Conservation (phyloP, 2,329 filamentous ascomycete species). For the Monosporascus ibericus region DNA sequence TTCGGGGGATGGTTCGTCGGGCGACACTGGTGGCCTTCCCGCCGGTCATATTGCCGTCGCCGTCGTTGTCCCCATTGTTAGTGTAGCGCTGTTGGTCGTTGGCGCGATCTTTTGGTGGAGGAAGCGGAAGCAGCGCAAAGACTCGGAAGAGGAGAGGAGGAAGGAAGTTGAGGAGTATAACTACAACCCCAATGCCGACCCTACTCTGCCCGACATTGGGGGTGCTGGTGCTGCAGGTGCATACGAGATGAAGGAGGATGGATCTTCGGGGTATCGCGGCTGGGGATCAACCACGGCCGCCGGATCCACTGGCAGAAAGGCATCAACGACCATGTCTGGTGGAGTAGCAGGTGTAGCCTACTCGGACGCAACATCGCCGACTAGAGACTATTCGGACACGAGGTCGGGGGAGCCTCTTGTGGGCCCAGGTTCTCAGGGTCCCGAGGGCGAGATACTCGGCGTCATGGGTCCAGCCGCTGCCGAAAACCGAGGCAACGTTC, state of each 20-base stretch:
- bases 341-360: constrained; percentile 59
- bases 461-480: constrained; percentile 70
- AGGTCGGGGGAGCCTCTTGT: constrained; percentile 63
- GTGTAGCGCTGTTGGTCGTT: constrained; percentile 73
- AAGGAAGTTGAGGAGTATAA: constrained; percentile 98
- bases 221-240: constrained; percentile 41
- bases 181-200: constrained; percentile 96
- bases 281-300: constrained; percentile 77
- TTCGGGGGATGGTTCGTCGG: constrained; percentile 10
- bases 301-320: constrained; percentile 69
- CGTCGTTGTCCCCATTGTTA: constrained; percentile 87
- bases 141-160: constrained; percentile 77
- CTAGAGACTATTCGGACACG: constrained; percentile 60
- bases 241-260: constrained; percentile 74
- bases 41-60: constrained; percentile 80
- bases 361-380: constrained; percentile 70
- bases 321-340: constrained; percentile 83
- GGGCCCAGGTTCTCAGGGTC: constrained; percentile 45
- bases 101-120: constrained; percentile 80
- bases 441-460: constrained; percentile 77
- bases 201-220: constrained; percentile 57
- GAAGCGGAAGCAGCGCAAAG: constrained; percentile 78
- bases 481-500: constrained; percentile 66
- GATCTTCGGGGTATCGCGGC: constrained; percentile 76
- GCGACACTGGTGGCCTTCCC: constrained; percentile 44